A percentile compares a stretch with the other conserved stretches of the same genome.
phyloP scores from a whole-genome alignment of 2,329 filamentous ascomycete species.

The Neonectria coccinea region DNA sequence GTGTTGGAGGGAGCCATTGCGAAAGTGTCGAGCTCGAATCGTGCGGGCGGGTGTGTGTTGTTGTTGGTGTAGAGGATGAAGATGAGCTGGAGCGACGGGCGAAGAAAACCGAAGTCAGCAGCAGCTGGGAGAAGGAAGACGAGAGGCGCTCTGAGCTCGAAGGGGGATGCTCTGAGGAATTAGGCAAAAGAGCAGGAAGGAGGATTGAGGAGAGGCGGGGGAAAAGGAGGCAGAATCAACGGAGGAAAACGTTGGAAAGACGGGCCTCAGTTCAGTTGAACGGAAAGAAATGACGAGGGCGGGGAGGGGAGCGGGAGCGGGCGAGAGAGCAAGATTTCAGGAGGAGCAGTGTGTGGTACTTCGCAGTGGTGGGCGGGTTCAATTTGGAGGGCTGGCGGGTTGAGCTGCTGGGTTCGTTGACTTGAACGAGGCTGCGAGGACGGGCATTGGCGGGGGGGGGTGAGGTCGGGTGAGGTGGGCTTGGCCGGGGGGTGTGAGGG shows the following conservation, averaged over 20 bases:
- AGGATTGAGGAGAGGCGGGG: conserved; percentile 32
- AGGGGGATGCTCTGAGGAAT: conserved; percentile 44
- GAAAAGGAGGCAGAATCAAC: conserved; percentile 36
- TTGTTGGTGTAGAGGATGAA: conserved; percentile 13
- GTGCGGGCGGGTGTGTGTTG: conserved; percentile 29
- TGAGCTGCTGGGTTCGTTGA: conserved; percentile 44
- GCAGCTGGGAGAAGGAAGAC: conserved; percentile 26
- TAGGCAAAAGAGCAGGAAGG: conserved; percentile 33
- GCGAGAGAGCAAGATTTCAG: conserved; percentile 46
- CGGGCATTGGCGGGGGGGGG: conserved; percentile 19
- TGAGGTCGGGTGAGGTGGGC: conserved; percentile 6
- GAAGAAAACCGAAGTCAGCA: conserved; percentile 40
- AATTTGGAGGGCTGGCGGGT: conserved; percentile 29
- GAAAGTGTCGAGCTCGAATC: conserved; percentile 42
- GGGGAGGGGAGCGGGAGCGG: conserved; percentile 27
- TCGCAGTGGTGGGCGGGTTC: conserved; percentile 39
- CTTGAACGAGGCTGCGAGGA: conserved; percentile 42
- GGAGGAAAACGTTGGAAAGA: conserved; percentile 40
- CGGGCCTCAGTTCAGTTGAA: conserved; percentile 41
- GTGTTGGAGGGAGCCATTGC: conserved; percentile 67
- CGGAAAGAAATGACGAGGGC: conserved; percentile 37
- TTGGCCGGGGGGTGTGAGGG: conserved; percentile 25
- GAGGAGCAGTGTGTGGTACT: conserved; percentile 37
- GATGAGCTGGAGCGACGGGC: conserved; percentile 40
- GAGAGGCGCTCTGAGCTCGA: conserved; percentile 45